Evolutionary conservation across 177 flowering plant species (phyloP).

Genomic region (Vitis hybrid): DNA sequence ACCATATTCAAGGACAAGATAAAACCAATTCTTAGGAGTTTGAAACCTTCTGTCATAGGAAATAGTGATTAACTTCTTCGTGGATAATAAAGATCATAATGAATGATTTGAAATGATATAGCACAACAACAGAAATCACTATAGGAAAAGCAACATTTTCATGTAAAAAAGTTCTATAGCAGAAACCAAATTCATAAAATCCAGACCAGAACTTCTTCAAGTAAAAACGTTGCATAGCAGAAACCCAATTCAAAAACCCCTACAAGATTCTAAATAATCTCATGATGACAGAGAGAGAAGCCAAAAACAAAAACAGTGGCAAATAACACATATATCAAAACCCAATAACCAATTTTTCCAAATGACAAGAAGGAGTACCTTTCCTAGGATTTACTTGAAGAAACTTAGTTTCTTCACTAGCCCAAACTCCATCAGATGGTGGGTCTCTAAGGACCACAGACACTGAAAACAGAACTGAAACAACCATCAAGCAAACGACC

Average conservation of each 20-base stretch:
- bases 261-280: neutral
- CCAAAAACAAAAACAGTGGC: neutral
- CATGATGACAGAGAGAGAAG: neutral
- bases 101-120: neutral
- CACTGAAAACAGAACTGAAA: conserved; percentile 48
- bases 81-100: neutral
- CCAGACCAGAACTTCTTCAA: neutral
- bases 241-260: neutral
- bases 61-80: neutral
- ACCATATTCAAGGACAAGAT: neutral
- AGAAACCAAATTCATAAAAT: neutral
- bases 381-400: conserved; percentile 19
- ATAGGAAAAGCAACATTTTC: neutral
- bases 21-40: neutral
- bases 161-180: neutral
- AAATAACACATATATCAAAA: neutral
- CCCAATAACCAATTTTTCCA: neutral
- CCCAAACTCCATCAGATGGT: conserved; percentile 32
- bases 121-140: neutral
- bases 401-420: conserved; percentile 35
- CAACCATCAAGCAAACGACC: conserved; percentile 39
- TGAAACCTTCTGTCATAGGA: neutral
- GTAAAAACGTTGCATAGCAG: neutral
- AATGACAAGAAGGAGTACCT: conserved; percentile 28
- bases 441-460: conserved; percentile 40